Base-by-base conservation (phyloP, 2,329 filamentous ascomycete genomes). In the Cercospora beticola region DNA sequence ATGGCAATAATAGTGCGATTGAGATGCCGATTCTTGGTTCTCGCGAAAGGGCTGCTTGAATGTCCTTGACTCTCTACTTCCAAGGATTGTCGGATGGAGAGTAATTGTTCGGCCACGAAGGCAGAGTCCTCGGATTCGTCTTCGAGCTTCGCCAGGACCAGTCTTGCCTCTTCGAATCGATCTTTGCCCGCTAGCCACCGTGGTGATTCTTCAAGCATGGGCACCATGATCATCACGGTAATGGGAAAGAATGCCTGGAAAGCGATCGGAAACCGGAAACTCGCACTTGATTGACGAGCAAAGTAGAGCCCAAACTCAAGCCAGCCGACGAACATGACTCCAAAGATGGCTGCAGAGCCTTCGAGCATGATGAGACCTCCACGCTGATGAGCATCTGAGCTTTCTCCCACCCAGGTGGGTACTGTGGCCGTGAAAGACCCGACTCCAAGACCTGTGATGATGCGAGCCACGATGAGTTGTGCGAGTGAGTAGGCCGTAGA, bases 391-490 rank as follows among this genome's bases (percentile, higher is more conserved):
- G 70, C 70, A 61, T 69, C 69, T 23, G 70, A 70, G 60, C 66
- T 68, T 49, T 72, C 70, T n/a, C 67, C 70, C 14, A 72, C 69
- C 69, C 70, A 72, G 1, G 70, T 71, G 14, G 67, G 72, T n/a
- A 74, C 54, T 4, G 71, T 74, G 2, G 73, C 71, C 2, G 73
- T 74, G 66, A 74, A 74, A n/a, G 67, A 65, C 12, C 73, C 74
- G 7, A 85, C 84, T 10, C 84, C 85, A 61, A 86, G 75, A 66
- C 69, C 70, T 7, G 84, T 86, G 58, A 86, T 79, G 16, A 83
- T 80, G 59, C 84, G 81, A 12, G 84, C 84, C 60, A 86, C 76
- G 67, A 86, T 84, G 74, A 86, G 83, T 69, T 86, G 84, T 12
- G 83, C 81, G 1, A 77, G 62, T 0, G 81, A 78, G 16, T 78